Evolutionary conservation across 2,329 filamentous ascomycete species (phyloP).

Genomic region (Colletotrichum tofieldiae): DNA sequence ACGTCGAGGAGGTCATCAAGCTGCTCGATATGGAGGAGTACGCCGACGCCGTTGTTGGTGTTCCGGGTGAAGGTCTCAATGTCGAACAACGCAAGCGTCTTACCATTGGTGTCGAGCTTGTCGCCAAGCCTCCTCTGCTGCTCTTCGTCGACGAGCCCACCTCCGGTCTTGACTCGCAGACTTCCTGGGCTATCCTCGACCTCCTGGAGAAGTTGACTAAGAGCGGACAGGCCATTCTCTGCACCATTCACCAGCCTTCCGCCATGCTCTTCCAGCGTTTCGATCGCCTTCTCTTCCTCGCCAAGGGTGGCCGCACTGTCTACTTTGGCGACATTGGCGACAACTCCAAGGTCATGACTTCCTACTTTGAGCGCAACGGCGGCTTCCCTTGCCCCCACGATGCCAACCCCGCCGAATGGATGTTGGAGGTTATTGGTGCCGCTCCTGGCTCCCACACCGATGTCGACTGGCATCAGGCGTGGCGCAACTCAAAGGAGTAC

Average conservation of each 20-base stretch:
- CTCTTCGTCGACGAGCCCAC: slow-evolving; percentile 97
- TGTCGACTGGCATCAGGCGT: slow-evolving; percentile 76
- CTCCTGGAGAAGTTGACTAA: slow-evolving; percentile 92
- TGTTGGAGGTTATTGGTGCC: slow-evolving; percentile 76
- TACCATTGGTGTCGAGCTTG: slow-evolving; percentile 96
- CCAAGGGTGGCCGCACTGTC: slow-evolving; percentile 82
- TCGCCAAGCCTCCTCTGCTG: slow-evolving; percentile 89
- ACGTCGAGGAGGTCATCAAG: slow-evolving; percentile 92
- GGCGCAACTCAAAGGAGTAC: slow-evolving; percentile 73
- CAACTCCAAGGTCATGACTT: slow-evolving; percentile 76
- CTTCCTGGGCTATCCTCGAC: slow-evolving; percentile 92
- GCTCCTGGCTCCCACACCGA: slow-evolving; percentile 75
- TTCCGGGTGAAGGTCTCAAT: slow-evolving; percentile 88
- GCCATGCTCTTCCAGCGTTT: slow-evolving; percentile 96
- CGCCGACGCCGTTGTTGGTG: slow-evolving; percentile 91
- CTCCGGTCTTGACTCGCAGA: slow-evolving; percentile 93
- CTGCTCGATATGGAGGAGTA: slow-evolving; percentile 92
- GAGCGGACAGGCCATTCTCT: slow-evolving; percentile 93
- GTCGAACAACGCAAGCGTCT: slow-evolving; percentile 81
- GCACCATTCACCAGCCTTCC: slow-evolving; percentile 97
- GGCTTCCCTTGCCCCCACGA: slow-evolving; percentile 75
- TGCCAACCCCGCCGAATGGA: slow-evolving; percentile 88
- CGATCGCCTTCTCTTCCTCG: slow-evolving; percentile 84
- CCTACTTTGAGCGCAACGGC: slow-evolving; percentile 84
- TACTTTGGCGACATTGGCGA: slow-evolving; percentile 87